phyloP scores from a whole-genome alignment of 257 asterid genomes.

The Solanum infundibuliforme region DNA sequence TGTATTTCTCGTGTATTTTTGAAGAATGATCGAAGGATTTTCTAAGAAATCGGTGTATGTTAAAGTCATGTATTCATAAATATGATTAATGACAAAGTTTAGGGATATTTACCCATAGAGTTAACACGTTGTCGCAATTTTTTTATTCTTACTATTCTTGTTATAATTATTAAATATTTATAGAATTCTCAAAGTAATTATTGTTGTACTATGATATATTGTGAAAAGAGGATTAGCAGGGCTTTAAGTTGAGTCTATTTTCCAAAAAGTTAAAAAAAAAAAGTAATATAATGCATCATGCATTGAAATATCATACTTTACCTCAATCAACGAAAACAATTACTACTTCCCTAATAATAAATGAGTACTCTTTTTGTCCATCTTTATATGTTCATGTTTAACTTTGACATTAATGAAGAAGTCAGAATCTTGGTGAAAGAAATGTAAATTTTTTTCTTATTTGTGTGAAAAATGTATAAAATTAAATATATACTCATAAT shows the following conservation, averaged over 20 bases:
- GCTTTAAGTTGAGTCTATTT: neutral
- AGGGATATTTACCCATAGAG: neutral
- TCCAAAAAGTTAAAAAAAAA: neutral
- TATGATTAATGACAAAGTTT: neutral
- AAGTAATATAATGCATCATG: neutral
- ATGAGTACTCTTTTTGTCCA: neutral
- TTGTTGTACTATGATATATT: too few species aligned
- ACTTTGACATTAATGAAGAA: neutral
- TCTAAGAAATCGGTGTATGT: too few species aligned
- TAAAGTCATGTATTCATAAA: neutral
- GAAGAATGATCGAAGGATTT: too few species aligned
- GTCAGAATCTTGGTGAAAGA: neutral
- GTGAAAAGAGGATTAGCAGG: too few species aligned
- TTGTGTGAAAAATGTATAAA: too few species aligned
- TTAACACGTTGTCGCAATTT: neutral
- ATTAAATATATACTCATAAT: too few species aligned
- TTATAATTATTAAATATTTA: too few species aligned
- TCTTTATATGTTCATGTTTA: neutral
- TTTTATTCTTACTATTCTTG: too few species aligned
- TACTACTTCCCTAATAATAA: neutral
- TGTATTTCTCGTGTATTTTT: neutral
- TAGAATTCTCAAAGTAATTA: too few species aligned
- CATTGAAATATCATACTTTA: neutral
- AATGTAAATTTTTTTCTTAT: too few species aligned
- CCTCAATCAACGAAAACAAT: neutral